Percentiles rank a stretch among this genome's conserved stretches.
Evolutionary conservation across 176 grass and related monocot genomes (phyloP).

Genomic region (Pontederia crassipes): DNA sequence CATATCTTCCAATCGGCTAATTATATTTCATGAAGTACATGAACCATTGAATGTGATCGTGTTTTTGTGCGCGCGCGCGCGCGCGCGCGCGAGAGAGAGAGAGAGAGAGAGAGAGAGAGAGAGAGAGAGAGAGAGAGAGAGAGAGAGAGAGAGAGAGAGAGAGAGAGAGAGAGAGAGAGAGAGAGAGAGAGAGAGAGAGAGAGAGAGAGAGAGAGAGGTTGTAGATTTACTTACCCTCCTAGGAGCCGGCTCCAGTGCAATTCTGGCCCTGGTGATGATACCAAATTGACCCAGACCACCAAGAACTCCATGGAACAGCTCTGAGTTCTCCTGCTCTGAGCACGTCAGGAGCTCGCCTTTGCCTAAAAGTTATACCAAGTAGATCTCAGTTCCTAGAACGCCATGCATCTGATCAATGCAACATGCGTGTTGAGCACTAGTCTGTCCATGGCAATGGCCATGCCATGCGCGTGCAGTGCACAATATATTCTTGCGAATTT

Average conservation of each 20-base stretch:
- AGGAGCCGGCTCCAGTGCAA: constrained; percentile 86
- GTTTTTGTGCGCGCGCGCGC: no score
- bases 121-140: not conserved
- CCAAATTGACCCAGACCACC: constrained; percentile 89
- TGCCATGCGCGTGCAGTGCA: no score
- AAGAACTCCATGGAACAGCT: constrained; percentile 67
- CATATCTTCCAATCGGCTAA: no score
- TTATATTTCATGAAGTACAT: no score
- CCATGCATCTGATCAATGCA: constrained; percentile 81
- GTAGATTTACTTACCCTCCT: constrained; percentile 30
- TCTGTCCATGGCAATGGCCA: no score
- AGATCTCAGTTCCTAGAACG: constrained; percentile 48
- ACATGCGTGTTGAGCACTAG: constrained; percentile 39
- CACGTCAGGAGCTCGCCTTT: constrained; percentile 76
- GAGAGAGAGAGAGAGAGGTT: not conserved
- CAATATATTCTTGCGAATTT: no score
- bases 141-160: not conserved
- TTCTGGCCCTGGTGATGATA: constrained; percentile 82
- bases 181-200: constrained; percentile 8
- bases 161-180: not conserved
- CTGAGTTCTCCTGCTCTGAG: constrained; percentile 49
- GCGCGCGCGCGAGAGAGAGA: not conserved
- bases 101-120: constrained; percentile 8
- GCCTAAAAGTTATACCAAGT: constrained; percentile 25
- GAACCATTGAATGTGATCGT: not conserved